These are phyloP conservation scores for Pseudogymnoascus sp. DNA, from an alignment of 2,329 filamentous ascomycete genomes.

Conservation along the genomic window DNA sequence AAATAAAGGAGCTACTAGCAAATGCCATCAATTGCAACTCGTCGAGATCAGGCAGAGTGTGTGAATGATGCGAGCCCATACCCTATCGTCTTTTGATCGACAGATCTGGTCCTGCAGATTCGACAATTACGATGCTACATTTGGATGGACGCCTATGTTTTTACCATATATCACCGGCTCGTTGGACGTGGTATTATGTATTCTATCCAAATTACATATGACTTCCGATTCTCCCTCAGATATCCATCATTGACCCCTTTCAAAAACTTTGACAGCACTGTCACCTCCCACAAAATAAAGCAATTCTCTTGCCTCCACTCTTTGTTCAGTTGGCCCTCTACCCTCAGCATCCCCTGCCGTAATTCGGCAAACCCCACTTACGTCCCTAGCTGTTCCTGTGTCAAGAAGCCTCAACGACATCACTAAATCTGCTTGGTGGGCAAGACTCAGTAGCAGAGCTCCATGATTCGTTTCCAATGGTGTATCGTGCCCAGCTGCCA, in stretches of 20 bases:
- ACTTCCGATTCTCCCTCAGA: not conserved
- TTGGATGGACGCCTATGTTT: not conserved
- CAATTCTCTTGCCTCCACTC: constrained; percentile 56
- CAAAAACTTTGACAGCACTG: constrained; percentile 74
- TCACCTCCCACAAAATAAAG: constrained; percentile 75
- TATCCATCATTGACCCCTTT: constrained; percentile 54
- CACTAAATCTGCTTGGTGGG: constrained; percentile 66
- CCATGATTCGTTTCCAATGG: constrained; percentile 62
- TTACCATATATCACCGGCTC: not conserved
- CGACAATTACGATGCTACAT: not conserved
- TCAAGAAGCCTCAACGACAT: constrained; percentile 69
- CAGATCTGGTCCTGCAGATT: constrained; percentile 1
- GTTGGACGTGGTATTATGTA: constrained; percentile 8
- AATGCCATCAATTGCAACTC: constrained; percentile 28
- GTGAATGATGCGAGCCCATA: constrained; percentile 5
- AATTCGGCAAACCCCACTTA: constrained; percentile 77
- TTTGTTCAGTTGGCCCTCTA: constrained; percentile 26
- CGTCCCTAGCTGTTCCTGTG: constrained; percentile 80
- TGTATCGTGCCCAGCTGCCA: constrained; percentile 53
- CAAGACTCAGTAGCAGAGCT: constrained; percentile 59
- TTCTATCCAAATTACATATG: constrained; percentile 8
- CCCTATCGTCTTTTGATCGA: not conserved
- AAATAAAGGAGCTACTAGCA: constrained; percentile 26
- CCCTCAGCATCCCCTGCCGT: constrained; percentile 44
- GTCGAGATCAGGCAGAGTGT: constrained; percentile 1